Evolutionary conservation across 2,329 filamentous ascomycete species (phyloP), one percentile per base, ranked within the genome.

Genomic region (Thelonectria rubi): DNA sequence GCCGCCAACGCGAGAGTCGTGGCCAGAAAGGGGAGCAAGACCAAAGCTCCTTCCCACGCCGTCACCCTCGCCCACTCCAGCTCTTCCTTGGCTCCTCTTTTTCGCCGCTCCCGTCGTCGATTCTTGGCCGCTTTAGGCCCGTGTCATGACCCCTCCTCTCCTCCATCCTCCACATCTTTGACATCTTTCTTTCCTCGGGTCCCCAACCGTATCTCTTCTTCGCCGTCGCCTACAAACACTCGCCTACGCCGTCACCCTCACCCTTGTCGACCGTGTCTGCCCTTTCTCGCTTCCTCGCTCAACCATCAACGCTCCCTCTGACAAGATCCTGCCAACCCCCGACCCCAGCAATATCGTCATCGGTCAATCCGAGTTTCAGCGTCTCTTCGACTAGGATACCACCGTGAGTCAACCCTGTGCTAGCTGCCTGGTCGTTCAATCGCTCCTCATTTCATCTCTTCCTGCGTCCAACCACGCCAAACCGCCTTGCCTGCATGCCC

Each of bases 101-200:
- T 55, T 60, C 55, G 40, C 24, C 53, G n/a, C 54, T 56, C 54
- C 47, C 24, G 54, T 57, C 52, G 42, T 60, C 42, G 50, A 50
- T 53, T 50, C 51, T 52, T 59, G 62, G 63, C 63, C 55, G 54
- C 48, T 52, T 34, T 39, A 30, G 64, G 62, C 59, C 65, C 63
- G 58, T 67, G 63, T 63, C 57, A 65, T 62, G 60, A 62, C 64
- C 58, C 59, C 58, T 68, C 63, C 59, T 60, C 48, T 58, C 26
- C 53, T 50, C 48, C 50, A 45, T 61, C 43, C 18, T 39, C 26
- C 49, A 20, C 40, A 48, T 50, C 37, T 34, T 46, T 15, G 26
- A 26, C 20, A 20, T 21, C 18, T 52, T 24, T 34, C 34, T 34
- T 54, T 48, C 42, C 26, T 21, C 30, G 20, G 37, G 9, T 43